phyloP scores from a whole-genome alignment of 345 rosid species.

The Balakata baccata region DNA sequence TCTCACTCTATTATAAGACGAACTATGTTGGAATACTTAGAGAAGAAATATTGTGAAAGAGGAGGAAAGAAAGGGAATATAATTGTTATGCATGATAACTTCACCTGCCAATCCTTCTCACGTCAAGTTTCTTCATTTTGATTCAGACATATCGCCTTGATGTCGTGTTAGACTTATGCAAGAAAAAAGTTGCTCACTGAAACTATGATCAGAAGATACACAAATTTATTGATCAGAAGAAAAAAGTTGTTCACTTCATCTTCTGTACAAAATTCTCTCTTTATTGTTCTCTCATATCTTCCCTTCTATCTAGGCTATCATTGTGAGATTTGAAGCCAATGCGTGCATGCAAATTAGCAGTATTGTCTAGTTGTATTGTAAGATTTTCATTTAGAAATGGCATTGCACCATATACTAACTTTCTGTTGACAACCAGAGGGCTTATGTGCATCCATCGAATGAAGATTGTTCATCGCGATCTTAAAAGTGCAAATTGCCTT shows the following conservation, averaged over 20 bases:
- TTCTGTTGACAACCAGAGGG: constrained; percentile 53
- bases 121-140: neutral
- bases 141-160: too few species aligned
- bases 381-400: neutral
- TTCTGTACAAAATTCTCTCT: neutral
- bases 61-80: neutral
- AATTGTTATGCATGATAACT: neutral
- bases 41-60: neutral
- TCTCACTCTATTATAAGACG: neutral
- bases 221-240: neutral
- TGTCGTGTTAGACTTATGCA: neutral
- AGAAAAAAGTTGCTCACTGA: neutral
- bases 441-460: constrained; percentile 98
- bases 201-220: neutral
- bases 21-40: neutral
- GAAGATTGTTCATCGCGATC: constrained; percentile 92
- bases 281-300: too few species aligned
- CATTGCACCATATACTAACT: constrained; percentile 8
- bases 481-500: constrained; percentile 85
- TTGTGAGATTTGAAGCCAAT: neutral
- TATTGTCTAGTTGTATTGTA: neutral
- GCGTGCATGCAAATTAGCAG: neutral
- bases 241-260: too few species aligned
- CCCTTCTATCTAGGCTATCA: neutral
- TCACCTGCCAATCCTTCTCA: neutral